Conservation (phyloP, 768 basidiomycete species). For the Tricholoma sp. region DNA sequence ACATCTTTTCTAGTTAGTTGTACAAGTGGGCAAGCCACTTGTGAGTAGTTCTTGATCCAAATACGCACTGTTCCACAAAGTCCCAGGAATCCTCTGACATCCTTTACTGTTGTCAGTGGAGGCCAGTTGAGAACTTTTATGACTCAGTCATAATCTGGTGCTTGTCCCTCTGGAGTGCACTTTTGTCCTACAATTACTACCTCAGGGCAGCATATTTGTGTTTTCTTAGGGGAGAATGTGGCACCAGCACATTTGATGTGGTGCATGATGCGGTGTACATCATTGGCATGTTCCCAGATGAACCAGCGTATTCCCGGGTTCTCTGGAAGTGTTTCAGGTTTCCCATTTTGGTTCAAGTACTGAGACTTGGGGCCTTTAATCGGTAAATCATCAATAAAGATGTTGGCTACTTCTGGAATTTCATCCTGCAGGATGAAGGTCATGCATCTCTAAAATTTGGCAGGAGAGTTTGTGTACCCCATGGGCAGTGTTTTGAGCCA, state of each 20-base stretch:
- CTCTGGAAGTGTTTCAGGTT: too few species aligned
- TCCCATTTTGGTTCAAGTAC: too few species aligned
- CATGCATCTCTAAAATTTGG: too few species aligned
- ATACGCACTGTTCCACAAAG: slow-evolving; percentile 11
- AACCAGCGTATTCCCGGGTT: too few species aligned
- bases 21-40: slow-evolving; percentile 20
- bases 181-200: slow-evolving; percentile 24
- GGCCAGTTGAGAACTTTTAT: slow-evolving; percentile 25
- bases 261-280: slow-evolving; percentile 16
- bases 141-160: slow-evolving; percentile 17
- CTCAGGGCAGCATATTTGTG: slow-evolving; percentile 13
- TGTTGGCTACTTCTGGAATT: too few species aligned
- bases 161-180: slow-evolving; percentile 23
- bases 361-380: too few species aligned
- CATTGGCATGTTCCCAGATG: too few species aligned
- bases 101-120: not conserved
- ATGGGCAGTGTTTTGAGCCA: too few species aligned
- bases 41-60: slow-evolving; percentile 20
- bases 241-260: slow-evolving; percentile 20
- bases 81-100: slow-evolving; percentile 22
- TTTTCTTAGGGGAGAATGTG: slow-evolving; percentile 27
- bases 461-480: too few species aligned
- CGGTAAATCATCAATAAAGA: too few species aligned
- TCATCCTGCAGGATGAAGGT: too few species aligned
- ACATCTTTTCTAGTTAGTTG: slow-evolving; percentile 5